Evolutionary conservation across 495 filamentous ascomycete species (phyloP).

Genomic region (Trichoderma orchidacearum): DNA sequence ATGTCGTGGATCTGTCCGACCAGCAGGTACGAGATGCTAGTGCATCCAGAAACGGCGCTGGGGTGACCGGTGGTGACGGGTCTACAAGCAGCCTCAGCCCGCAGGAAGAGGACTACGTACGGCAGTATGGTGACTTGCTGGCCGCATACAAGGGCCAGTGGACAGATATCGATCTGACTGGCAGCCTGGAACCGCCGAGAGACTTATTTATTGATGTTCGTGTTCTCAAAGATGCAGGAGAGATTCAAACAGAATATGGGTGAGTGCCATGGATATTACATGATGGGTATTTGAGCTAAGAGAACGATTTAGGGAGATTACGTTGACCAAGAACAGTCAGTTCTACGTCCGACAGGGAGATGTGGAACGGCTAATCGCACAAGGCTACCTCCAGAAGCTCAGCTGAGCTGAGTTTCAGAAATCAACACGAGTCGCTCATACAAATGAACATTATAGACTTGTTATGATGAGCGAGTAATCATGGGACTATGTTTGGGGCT

Average conservation of each 20-base stretch:
- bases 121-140: slow-evolving; percentile 81
- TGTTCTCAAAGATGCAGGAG: slow-evolving; percentile 91
- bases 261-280: slow-evolving; percentile 28
- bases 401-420: slow-evolving; percentile 52
- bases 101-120: slow-evolving; percentile 93
- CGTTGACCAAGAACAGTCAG: slow-evolving; percentile 93
- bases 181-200: slow-evolving; percentile 82
- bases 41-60: slow-evolving; percentile 16
- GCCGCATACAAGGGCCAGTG: slow-evolving; percentile 97
- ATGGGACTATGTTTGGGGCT: too few species aligned
- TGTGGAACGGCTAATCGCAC: slow-evolving; percentile 86
- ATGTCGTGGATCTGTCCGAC: slow-evolving; percentile 44
- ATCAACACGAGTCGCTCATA: too few species aligned
- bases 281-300: background rate
- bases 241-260: slow-evolving; percentile 99
- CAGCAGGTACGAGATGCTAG: slow-evolving; percentile 18
- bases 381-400: slow-evolving; percentile 92
- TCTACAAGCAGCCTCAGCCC: slow-evolving; percentile 73
- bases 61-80: slow-evolving; percentile 21
- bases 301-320: slow-evolving; percentile 57
- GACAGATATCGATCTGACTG: slow-evolving; percentile 96
- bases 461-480: too few species aligned
- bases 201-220: slow-evolving; percentile 97
- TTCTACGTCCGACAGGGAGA: slow-evolving; percentile 95
- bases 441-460: too few species aligned